Percentiles rank a stretch among this genome's conserved stretches.
Conservation (phyloP, 306 rosid genomes). For the Ochetophila trinervis region DNA sequence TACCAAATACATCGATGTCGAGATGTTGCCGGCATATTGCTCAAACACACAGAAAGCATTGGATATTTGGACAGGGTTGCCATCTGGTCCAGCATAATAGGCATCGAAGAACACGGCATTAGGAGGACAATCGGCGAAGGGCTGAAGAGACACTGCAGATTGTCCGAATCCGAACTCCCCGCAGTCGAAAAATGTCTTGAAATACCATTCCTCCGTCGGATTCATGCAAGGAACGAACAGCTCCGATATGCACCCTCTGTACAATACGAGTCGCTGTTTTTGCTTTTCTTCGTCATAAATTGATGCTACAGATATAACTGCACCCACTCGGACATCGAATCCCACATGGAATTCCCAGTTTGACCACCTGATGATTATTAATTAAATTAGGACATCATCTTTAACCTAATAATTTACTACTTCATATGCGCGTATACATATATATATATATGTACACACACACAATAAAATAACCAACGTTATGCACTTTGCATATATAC, state of each 20-base stretch:
- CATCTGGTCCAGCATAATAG: slow-evolving; percentile 38
- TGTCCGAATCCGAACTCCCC: slow-evolving; percentile 59
- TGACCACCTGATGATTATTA: slow-evolving; percentile 42
- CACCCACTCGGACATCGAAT: slow-evolving; percentile 44
- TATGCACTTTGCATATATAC: too few species aligned
- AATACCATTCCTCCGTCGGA: slow-evolving; percentile 57
- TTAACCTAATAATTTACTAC: too few species aligned
- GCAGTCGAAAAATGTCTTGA: slow-evolving; percentile 41
- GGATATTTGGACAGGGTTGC: slow-evolving; percentile 38
- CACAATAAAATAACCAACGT: too few species aligned
- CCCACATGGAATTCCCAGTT: slow-evolving; percentile 42
- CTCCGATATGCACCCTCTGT: slow-evolving; percentile 56
- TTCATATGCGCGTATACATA: too few species aligned
- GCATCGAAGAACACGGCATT: slow-evolving; percentile 54
- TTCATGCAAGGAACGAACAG: slow-evolving; percentile 54
- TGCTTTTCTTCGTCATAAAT: slow-evolving; percentile 43
- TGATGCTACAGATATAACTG: slow-evolving; percentile 59
- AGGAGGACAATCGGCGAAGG: slow-evolving; percentile 47
- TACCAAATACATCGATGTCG: slow-evolving; percentile 49
- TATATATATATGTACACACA: too few species aligned
- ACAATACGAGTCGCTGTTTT: slow-evolving; percentile 37
- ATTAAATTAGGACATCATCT: background rate
- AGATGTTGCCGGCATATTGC: slow-evolving; percentile 41
- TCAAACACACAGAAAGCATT: slow-evolving; percentile 60
- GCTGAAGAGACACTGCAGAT: slow-evolving; percentile 42